A percentile compares a stretch with the other conserved stretches of the same genome.
These are phyloP conservation scores for Hanseniaspora lachancei DNA, from an alignment of 805 yeast species.

Conservation along the genomic window DNA sequence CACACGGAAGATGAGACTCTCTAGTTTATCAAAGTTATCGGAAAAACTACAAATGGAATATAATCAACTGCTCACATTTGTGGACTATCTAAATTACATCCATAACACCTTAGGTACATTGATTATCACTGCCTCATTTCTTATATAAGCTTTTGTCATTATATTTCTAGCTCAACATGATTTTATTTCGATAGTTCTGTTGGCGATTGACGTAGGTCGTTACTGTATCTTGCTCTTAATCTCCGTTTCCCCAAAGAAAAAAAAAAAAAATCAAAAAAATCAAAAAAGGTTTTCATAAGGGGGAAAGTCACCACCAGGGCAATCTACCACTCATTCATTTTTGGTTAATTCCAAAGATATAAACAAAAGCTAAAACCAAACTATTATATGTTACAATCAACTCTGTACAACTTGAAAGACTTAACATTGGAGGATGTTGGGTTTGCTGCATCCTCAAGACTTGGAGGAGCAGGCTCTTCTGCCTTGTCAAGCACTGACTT, in stretches of 20 bases:
- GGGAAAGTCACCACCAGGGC: too few species aligned
- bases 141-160: background rate
- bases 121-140: background rate
- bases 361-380: background rate
- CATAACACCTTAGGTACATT: background rate
- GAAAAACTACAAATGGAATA: background rate
- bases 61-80: background rate
- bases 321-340: too few species aligned
- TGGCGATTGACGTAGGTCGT: too few species aligned
- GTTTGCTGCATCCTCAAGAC: slow-evolving; percentile 48
- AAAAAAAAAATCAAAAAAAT: too few species aligned
- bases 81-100: background rate
- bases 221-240: too few species aligned
- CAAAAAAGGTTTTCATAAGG: too few species aligned
- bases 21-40: background rate
- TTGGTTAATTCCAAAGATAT: too few species aligned
- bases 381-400: slow-evolving; percentile 26
- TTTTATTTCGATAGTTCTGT: too few species aligned
- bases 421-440: slow-evolving; percentile 74
- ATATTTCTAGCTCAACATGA: too few species aligned
- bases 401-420: slow-evolving; percentile 68
- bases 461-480: slow-evolving; percentile 25
- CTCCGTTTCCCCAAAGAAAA: too few species aligned
- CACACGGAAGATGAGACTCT: background rate
- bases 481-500: slow-evolving; percentile 1